A percentile compares a stretch with the other conserved stretches of the same genome.
Evolutionary conservation across 805 yeast species (phyloP).

Genomic region (Deakozyma indianensis): DNA sequence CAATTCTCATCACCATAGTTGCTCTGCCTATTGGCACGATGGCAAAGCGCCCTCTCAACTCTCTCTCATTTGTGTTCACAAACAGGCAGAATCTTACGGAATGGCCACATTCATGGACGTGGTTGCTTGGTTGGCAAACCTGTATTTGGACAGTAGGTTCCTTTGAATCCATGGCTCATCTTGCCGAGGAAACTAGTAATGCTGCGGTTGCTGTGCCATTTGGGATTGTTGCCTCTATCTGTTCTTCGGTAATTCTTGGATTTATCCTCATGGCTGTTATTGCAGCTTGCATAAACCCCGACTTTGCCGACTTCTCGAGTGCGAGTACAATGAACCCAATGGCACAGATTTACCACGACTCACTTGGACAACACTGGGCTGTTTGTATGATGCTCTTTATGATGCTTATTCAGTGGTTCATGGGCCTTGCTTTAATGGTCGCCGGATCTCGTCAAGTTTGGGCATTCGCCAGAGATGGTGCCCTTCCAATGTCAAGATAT

Average conservation of each 20-base stretch:
- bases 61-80: constrained; percentile 39
- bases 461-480: constrained; percentile 54
- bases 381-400: constrained; percentile 31
- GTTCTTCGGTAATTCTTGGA: constrained; percentile 41
- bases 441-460: constrained; percentile 56
- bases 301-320: constrained; percentile 27
- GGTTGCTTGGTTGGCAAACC: constrained; percentile 31
- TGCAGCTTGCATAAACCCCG: constrained; percentile 35
- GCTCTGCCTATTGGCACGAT: constrained; percentile 43
- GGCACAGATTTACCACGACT: constrained; percentile 38
- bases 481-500: constrained; percentile 42
- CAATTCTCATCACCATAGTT: constrained; percentile 39
- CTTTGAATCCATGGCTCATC: constrained; percentile 54
- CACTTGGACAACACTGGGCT: constrained; percentile 26
- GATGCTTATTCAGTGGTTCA: constrained; percentile 34
- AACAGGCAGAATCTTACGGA: constrained; percentile 39
- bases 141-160: constrained; percentile 41
- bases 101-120: constrained; percentile 46
- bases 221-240: constrained; percentile 45
- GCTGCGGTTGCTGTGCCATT: constrained; percentile 50
- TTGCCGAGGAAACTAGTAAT: constrained; percentile 53
- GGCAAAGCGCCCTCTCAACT: constrained; percentile 24
- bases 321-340: constrained; percentile 44
- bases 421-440: constrained; percentile 51
- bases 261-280: constrained; percentile 37